A percentile compares a stretch with the other conserved stretches of the same genome.
Conservation (phyloP, 2,329 filamentous ascomycete genomes). For the Cytospora piceicola region DNA sequence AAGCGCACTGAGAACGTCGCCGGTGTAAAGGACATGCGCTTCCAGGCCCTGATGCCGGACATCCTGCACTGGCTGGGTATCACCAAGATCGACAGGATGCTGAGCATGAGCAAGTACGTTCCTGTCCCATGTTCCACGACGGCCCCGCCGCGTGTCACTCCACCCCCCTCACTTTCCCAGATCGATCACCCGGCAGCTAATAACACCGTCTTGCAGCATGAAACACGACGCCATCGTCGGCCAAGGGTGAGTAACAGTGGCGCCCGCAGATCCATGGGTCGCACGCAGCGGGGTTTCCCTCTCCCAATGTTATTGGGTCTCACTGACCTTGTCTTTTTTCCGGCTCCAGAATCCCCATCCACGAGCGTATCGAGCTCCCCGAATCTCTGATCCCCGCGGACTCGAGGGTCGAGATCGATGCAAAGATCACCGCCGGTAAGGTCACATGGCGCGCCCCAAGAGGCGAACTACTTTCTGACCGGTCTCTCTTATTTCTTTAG, state of each 20-base stretch:
- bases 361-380: slow-evolving; percentile 88
- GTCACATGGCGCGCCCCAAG: not conserved
- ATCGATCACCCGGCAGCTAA: slow-evolving; percentile 24
- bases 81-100: slow-evolving; percentile 97
- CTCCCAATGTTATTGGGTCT: slow-evolving; percentile 5
- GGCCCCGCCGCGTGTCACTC: not conserved
- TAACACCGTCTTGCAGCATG: slow-evolving; percentile 61
- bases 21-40: slow-evolving; percentile 95
- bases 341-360: slow-evolving; percentile 71
- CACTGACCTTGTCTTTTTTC: slow-evolving; percentile 30
- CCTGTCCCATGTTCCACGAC: slow-evolving; percentile 4
- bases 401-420: slow-evolving; percentile 97
- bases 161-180: slow-evolving; percentile 1
- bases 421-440: slow-evolving; percentile 93
- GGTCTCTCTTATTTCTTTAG: slow-evolving; percentile 44
- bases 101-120: slow-evolving; percentile 93
- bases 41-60: slow-evolving; percentile 97
- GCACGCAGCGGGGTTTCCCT: slow-evolving; percentile 5
- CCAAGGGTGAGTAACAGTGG: slow-evolving; percentile 62
- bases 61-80: slow-evolving; percentile 98
- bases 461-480: slow-evolving; percentile 11
- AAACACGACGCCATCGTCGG: slow-evolving; percentile 88
- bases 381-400: slow-evolving; percentile 93
- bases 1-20: slow-evolving; percentile 97
- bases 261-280: slow-evolving; percentile 6